These are phyloP conservation scores for Geopyxis carbonaria DNA, from an alignment of 495 filamentous ascomycete species.

Conservation along the genomic window DNA sequence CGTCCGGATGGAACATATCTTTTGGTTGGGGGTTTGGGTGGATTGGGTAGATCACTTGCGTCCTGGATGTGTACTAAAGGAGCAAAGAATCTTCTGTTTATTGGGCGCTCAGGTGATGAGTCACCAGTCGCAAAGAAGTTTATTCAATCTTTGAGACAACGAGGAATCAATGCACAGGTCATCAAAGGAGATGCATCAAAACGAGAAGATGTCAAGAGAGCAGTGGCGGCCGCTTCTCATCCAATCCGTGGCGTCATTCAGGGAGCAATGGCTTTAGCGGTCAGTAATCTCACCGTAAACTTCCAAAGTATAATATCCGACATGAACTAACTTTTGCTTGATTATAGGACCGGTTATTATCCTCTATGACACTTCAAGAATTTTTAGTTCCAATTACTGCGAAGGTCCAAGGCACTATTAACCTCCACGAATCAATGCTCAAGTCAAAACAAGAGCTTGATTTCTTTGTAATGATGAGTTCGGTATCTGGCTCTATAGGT, in stretches of 20 bases:
- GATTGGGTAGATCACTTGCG: conserved; percentile 42
- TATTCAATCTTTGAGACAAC: too few species aligned
- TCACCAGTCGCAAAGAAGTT: background rate
- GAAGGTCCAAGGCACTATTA: conserved; percentile 41
- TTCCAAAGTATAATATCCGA: background rate
- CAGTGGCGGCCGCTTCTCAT: background rate
- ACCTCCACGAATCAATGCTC: conserved; percentile 38
- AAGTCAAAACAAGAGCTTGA: conserved; percentile 30
- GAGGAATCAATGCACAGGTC: too few species aligned
- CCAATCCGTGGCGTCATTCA: conserved; percentile 37
- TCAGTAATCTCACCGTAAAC: background rate
- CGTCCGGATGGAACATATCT: conserved; percentile 42
- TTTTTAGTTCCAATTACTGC: conserved; percentile 33
- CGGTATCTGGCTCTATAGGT: conserved; percentile 41
- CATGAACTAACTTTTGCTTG: conserved; percentile 39
- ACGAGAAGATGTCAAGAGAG: background rate
- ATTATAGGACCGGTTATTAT: conserved; percentile 37
- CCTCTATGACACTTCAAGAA: conserved; percentile 38
- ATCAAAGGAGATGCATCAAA: too few species aligned
- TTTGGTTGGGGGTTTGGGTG: conserved; percentile 46
- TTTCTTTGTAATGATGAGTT: conserved; percentile 51
- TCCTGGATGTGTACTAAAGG: conserved; percentile 44
- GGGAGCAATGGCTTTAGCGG: conserved; percentile 27
- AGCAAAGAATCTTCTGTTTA: conserved; percentile 39
- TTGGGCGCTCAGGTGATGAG: conserved; percentile 35